These are phyloP conservation scores for Aspergillus sclerotioniger DNA, from an alignment of 495 filamentous ascomycete genomes.

Conservation along the genomic window DNA sequence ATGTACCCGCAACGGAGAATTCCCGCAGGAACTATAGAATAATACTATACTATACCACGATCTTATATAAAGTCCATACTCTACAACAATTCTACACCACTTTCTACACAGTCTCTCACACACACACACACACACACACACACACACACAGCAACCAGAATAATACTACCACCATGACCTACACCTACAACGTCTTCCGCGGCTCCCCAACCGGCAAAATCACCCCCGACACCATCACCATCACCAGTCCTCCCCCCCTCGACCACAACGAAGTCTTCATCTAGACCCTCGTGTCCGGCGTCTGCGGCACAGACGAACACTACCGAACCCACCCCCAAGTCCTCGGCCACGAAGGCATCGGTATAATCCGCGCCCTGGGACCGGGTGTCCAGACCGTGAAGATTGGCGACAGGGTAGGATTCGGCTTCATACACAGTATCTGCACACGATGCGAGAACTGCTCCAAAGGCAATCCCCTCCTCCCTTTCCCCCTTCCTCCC, in stretches of 20 bases:
- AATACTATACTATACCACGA: too few relatives aligned
- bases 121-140: too few relatives aligned
- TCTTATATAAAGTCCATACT: too few relatives aligned
- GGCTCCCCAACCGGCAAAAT: constrained; percentile 10
- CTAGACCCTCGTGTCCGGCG: constrained; percentile 14
- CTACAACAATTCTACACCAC: too few relatives aligned
- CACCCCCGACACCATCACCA: constrained; percentile 10
- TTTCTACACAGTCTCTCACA: too few relatives aligned
- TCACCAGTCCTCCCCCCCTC: too few relatives aligned
- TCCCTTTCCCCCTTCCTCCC: too few relatives aligned
- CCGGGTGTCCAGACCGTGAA: constrained; percentile 4
- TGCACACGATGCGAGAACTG: constrained; percentile 45
- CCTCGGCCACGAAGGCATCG: constrained; percentile 21
- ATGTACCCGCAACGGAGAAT: too few relatives aligned
- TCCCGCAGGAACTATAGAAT: too few relatives aligned
- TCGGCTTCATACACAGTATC: constrained; percentile 17
- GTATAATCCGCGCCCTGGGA: constrained; percentile 13
- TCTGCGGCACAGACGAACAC: constrained; percentile 21
- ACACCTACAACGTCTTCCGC: constrained; percentile 15
- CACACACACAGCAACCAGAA: too few relatives aligned
- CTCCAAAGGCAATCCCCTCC: constrained; percentile 48
- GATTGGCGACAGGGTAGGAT: constrained; percentile 20
- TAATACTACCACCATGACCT: background rate
- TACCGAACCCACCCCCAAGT: constrained; percentile 9
- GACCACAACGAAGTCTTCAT: constrained; percentile 13